Conservation (phyloP, 257 asterid genomes). For the Henckelia pumila region DNA sequence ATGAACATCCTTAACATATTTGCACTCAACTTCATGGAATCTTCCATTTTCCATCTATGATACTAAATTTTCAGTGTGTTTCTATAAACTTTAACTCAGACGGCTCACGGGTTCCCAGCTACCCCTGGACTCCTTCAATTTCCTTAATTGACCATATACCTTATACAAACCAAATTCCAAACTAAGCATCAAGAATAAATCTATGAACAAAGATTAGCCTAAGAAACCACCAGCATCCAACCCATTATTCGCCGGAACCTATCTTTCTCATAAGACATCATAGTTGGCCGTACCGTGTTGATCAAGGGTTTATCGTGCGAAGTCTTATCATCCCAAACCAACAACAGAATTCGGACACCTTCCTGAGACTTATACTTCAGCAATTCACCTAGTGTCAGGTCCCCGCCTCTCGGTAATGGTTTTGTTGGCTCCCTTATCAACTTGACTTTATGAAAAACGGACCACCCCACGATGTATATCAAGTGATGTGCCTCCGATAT, state of each 20-base stretch:
- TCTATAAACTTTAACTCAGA: not conserved
- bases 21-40: not conserved
- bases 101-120: not conserved
- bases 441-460: conserved; percentile 70
- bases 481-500: conserved; percentile 85
- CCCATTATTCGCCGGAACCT: not conserved
- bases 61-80: not conserved
- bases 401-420: conserved; percentile 83
- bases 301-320: conserved; percentile 65
- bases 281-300: conserved; percentile 51
- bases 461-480: conserved; percentile 91
- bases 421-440: conserved; percentile 70
- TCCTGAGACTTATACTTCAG: conserved; percentile 89
- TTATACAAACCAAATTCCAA: conserved; percentile 16
- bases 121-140: conserved; percentile 5
- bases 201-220: not conserved
- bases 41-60: not conserved
- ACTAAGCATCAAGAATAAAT: not conserved
- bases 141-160: not conserved
- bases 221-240: not conserved
- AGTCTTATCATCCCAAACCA: conserved; percentile 95
- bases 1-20: not conserved
- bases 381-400: conserved; percentile 81
- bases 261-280: not conserved
- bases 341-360: conserved; percentile 87